A percentile compares a stretch with the other conserved stretches of the same genome.
phyloP scores from a whole-genome alignment of 176 grass and related monocot genomes.

The Zoysia pacifica region DNA sequence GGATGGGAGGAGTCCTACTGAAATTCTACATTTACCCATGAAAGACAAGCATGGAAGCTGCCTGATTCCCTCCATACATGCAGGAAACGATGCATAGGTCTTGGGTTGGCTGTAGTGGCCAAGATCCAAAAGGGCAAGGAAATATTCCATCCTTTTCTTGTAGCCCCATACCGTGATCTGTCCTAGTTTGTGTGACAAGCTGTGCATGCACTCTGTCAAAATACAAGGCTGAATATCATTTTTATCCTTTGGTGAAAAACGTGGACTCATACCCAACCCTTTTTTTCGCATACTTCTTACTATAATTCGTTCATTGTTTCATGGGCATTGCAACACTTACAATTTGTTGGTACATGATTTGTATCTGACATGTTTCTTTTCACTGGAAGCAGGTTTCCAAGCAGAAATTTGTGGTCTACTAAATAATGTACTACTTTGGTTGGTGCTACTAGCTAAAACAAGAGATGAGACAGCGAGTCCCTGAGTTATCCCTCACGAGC shows the following conservation, averaged over 20 bases:
- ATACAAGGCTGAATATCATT: neutral
- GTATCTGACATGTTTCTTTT: neutral
- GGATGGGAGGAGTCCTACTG: no score
- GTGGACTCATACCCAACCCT: neutral
- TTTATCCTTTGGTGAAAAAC: neutral
- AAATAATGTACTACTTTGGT: no score
- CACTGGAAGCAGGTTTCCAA: neutral
- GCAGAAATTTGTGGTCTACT: neutral
- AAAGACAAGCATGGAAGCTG: neutral
- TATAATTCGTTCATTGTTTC: neutral
- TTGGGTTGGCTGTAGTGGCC: neutral
- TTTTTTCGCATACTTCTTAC: neutral
- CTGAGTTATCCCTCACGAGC: no score
- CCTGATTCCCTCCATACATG: slow-evolving; percentile 1
- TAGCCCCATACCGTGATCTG: neutral
- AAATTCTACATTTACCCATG: neutral
- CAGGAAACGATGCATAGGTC: neutral
- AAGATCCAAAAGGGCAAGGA: neutral
- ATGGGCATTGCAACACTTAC: neutral
- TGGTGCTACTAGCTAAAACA: neutral
- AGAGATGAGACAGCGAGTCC: neutral
- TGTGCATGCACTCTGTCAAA: neutral
- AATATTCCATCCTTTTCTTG: neutral
- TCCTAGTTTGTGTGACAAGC: neutral
- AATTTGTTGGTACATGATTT: neutral